Percentiles rank a stretch among this genome's conserved stretches.
Conservation (phyloP, 495 filamentous ascomycete genomes). For the Aspergillus egyptiacus region DNA sequence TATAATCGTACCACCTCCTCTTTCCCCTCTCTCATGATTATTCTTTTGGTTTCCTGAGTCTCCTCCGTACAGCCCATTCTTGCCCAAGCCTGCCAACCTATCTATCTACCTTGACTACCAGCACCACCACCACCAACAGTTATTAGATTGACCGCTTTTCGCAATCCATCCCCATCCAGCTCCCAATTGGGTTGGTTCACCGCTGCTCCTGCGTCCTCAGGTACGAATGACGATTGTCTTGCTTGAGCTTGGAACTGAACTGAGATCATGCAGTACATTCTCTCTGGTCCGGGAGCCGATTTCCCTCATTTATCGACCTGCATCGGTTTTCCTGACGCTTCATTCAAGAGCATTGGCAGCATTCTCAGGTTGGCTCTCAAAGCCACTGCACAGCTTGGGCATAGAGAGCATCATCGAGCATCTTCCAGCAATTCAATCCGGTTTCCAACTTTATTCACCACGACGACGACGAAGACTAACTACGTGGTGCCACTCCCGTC, state of each 20-base stretch:
- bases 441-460: too few species aligned
- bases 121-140: too few species aligned
- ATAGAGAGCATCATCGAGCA: slow-evolving; percentile 16
- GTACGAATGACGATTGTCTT: slow-evolving; percentile 4
- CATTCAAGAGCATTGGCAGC: not conserved
- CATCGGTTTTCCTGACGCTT: not conserved
- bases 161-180: not conserved
- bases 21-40: not conserved
- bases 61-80: too few species aligned
- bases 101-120: too few species aligned
- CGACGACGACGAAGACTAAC: too few species aligned
- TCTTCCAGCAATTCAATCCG: slow-evolving; percentile 3
- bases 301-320: not conserved
- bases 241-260: slow-evolving; percentile 1
- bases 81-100: not conserved
- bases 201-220: slow-evolving; percentile 8
- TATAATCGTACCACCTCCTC: slow-evolving; percentile 3
- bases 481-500: slow-evolving; percentile 7
- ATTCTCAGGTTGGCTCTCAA: not conserved
- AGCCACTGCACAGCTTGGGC: slow-evolving; percentile 1
- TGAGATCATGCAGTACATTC: slow-evolving; percentile 3
- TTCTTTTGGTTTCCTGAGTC: not conserved
- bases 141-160: slow-evolving; percentile 18
- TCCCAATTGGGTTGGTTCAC: slow-evolving; percentile 9
- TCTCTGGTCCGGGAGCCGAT: not conserved